Evolutionary conservation across 305 asterid species (phyloP), one percentile per base, ranked within the genome.

Genomic region (Fraxinus floribunda): DNA sequence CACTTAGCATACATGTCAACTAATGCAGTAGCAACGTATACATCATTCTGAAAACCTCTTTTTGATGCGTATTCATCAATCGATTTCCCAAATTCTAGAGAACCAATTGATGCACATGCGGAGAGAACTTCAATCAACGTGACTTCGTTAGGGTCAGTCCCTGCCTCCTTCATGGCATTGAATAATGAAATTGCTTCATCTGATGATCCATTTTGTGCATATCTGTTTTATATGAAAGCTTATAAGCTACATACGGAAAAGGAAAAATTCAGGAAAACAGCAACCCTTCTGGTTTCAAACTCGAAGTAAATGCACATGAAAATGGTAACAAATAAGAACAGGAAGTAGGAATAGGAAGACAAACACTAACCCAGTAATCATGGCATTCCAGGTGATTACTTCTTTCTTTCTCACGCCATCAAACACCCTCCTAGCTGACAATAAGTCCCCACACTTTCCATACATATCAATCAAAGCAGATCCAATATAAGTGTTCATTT

Each of bases 1-100:
- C 96, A 94, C 83, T 94, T 93, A 0, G 97, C 87, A 68, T 93
- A 91, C 98, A 94, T 94, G 82, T 93, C 98, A 44, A 94, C 90
- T 82, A 93, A 82, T 71, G 98, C 93, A 9, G 97, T 91, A 3
- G 90, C 86, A 20, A 94, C 92, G 74, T 91, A 94, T 8, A 93
- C 80, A 80, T 91, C 90, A 81, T 84, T 66, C 73, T 84, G 88
- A 73, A 92, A 68, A 29, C 92, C 95, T 79, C 80, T 87, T 74
- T 78, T 84, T 68, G 87, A 80, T 34, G 97, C 97, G 83, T 90
- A 91, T 81, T 91, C 92, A 60, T 90, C 92, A 34, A 94, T 81
- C 87, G 87, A 79, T 77, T 86, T 87, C 55, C 97, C 98, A 80
- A 89, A 72, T 81, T 93, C 92, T 72, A 93, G 86, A 83, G 95